Evolutionary conservation across 495 filamentous ascomycete genomes (phyloP).

Genomic region (Amphirosellinia nigrospora): DNA sequence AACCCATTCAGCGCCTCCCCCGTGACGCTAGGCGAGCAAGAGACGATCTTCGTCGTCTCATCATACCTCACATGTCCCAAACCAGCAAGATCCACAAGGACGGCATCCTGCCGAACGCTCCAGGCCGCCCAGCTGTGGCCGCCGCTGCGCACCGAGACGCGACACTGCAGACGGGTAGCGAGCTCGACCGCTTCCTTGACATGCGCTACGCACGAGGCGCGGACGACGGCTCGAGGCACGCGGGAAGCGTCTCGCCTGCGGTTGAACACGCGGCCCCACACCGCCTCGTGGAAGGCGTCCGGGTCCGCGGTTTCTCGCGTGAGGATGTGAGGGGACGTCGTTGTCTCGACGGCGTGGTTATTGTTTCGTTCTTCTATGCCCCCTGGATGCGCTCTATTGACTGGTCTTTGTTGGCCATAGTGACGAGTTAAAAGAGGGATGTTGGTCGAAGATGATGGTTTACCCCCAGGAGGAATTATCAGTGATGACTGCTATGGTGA

Average conservation of each 20-base stretch:
- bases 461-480: neutral
- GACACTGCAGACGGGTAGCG: slow-evolving; percentile 44
- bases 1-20: slow-evolving; percentile 50
- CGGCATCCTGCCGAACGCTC: slow-evolving; percentile 57
- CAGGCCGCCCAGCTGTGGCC: slow-evolving; percentile 62
- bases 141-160: slow-evolving; percentile 59
- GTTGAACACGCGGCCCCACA: slow-evolving; percentile 43
- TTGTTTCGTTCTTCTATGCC: neutral
- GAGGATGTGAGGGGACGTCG: slow-evolving; percentile 15
- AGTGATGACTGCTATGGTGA: neutral
- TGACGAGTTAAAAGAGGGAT: neutral
- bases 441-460: neutral
- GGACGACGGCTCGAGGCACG: slow-evolving; percentile 53
- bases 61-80: slow-evolving; percentile 47
- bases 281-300: slow-evolving; percentile 29
- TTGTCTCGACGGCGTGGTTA: neutral
- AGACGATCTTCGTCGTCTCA: slow-evolving; percentile 38
- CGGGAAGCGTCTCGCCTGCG: slow-evolving; percentile 41
- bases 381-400: neutral
- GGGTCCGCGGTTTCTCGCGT: slow-evolving; percentile 30
- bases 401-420: neutral
- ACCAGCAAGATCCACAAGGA: slow-evolving; percentile 57
- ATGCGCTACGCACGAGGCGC: slow-evolving; percentile 46
- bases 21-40: slow-evolving; percentile 53
- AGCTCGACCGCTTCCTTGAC: slow-evolving; percentile 53